These are phyloP conservation scores for Russula abietina DNA, from an alignment of 768 basidiomycete species.

Conservation along the genomic window DNA sequence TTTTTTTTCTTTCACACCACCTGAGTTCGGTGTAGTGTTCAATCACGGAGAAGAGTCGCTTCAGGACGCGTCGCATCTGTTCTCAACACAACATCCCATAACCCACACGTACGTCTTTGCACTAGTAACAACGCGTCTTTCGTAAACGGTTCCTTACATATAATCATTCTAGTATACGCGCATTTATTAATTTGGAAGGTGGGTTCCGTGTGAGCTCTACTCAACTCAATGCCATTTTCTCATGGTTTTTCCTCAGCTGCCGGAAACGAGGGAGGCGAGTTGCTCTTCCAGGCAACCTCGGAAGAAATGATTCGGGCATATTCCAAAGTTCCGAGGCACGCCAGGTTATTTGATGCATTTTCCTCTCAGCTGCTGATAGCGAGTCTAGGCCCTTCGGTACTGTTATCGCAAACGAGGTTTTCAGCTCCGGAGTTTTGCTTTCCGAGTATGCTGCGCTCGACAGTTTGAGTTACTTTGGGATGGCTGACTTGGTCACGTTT, in stretches of 20 bases:
- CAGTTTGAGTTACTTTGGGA: neutral
- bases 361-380: neutral
- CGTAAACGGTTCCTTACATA: neutral
- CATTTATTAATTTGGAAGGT: slow-evolving; percentile 90
- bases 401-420: slow-evolving; percentile 85
- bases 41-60: slow-evolving; percentile 93
- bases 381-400: slow-evolving; percentile 71
- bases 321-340: slow-evolving; percentile 70
- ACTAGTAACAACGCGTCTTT: neutral
- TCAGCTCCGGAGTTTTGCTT: slow-evolving; percentile 82
- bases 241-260: slow-evolving; percentile 49
- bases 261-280: slow-evolving; percentile 78
- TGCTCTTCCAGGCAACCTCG: slow-evolving; percentile 94
- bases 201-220: neutral
- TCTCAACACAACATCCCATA: slow-evolving; percentile 80
- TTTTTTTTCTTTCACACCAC: neutral
- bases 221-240: neutral
- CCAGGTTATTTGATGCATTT: neutral
- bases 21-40: slow-evolving; percentile 54
- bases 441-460: slow-evolving; percentile 60
- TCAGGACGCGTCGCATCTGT: slow-evolving; percentile 92
- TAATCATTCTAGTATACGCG: slow-evolving; percentile 53
- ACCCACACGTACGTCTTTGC: slow-evolving; percentile 54
- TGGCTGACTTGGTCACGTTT: slow-evolving; percentile 7
- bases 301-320: slow-evolving; percentile 93